Percentiles rank a stretch among this genome's conserved stretches.
Conservation (phyloP, 129 eudicot genomes). For the Chrysanthemum seticuspe region DNA sequence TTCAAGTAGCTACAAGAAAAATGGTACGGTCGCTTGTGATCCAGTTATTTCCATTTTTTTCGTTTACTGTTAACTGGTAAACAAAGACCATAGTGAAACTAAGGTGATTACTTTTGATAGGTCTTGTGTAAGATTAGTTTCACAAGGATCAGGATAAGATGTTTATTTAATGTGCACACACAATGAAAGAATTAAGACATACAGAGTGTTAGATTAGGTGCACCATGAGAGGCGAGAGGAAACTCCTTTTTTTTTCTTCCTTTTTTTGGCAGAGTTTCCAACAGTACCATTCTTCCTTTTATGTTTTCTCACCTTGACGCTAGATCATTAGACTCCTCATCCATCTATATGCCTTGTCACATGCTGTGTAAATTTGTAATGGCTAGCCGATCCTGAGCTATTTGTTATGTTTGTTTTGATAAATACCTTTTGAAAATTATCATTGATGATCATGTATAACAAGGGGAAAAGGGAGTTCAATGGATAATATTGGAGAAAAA, state of each 20-base stretch:
- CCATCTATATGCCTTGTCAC: neutral
- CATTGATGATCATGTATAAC: neutral
- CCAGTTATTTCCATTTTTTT: neutral
- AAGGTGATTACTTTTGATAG: neutral
- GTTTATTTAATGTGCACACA: neutral
- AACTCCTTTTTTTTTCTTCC: neutral
- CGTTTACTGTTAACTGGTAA: slow-evolving; percentile 6
- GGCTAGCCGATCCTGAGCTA: neutral
- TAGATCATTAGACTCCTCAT: neutral
- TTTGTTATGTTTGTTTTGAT: neutral
- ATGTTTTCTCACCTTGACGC: neutral
- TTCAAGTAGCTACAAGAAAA: slow-evolving; percentile 69
- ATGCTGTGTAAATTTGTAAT: neutral
- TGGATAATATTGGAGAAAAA: neutral
- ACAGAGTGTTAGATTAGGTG: neutral
- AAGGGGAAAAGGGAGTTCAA: neutral
- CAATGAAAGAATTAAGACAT: neutral
- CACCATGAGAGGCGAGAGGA: neutral
- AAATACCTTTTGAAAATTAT: neutral
- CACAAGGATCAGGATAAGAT: neutral
- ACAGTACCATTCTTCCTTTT: neutral
- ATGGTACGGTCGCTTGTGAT: slow-evolving; percentile 43
- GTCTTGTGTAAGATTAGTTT: neutral
- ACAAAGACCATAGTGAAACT: neutral
- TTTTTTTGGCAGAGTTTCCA: neutral